Evolutionary conservation across 352 stramenopile genomes (phyloP).

Genomic region (Phytopythium aichiense): DNA sequence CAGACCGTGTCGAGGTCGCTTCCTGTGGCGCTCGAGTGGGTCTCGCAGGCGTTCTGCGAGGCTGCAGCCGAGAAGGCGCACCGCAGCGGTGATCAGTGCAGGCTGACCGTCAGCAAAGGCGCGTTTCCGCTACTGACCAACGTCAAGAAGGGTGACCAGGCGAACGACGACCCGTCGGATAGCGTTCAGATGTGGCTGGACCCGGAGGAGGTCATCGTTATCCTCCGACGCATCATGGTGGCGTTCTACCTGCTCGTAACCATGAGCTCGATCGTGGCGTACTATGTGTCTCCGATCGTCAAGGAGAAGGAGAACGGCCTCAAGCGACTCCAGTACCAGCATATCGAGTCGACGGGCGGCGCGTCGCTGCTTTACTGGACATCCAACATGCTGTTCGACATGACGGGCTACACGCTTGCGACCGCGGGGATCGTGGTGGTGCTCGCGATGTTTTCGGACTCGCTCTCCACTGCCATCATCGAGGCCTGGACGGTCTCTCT

Average conservation of each 20-base stretch:
- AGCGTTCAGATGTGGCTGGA: constrained; percentile 13
- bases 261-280: constrained; percentile 58
- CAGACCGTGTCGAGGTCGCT: constrained; percentile 51
- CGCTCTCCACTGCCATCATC: constrained; percentile 31
- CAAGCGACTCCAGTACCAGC: constrained; percentile 71
- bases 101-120: constrained; percentile 46
- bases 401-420: constrained; percentile 33
- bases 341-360: constrained; percentile 37
- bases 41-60: constrained; percentile 62
- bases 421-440: constrained; percentile 27
- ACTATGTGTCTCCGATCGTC: constrained; percentile 58
- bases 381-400: constrained; percentile 68
- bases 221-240: constrained; percentile 87
- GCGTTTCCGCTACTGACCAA: constrained; percentile 32
- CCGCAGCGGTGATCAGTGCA: constrained; percentile 26
- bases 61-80: constrained; percentile 13
- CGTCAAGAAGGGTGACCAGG: constrained; percentile 9
- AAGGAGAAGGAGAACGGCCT: constrained; percentile 68
- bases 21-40: constrained; percentile 52
- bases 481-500: constrained; percentile 31
- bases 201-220: constrained; percentile 27
- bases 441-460: constrained; percentile 30
- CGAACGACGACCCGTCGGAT: constrained; percentile 4
- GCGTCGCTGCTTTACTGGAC: constrained; percentile 65
- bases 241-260: constrained; percentile 81